These are phyloP conservation scores for Phialocephala subalpina DNA, from an alignment of 2,329 filamentous ascomycete species.

Conservation along the genomic window DNA sequence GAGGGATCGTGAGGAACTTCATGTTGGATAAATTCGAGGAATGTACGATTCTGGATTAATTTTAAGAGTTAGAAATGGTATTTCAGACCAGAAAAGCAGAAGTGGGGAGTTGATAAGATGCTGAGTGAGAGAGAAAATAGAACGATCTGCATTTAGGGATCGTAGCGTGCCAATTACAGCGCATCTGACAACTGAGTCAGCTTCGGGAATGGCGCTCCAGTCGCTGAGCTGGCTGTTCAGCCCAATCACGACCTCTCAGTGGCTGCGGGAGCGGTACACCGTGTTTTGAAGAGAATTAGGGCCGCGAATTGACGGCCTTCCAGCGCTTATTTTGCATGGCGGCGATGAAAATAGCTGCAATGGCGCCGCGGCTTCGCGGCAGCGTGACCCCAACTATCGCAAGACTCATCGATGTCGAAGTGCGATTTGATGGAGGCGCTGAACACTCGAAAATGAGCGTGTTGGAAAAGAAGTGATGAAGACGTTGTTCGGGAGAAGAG, in stretches of 20 bases:
- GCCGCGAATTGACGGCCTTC: neutral
- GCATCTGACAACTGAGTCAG: neutral
- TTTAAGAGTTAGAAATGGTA: slow-evolving; percentile 1
- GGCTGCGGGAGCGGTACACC: neutral
- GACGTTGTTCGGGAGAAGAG: no score
- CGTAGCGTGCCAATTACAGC: neutral
- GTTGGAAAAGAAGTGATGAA: no score
- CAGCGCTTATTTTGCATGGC: slow-evolving; percentile 4
- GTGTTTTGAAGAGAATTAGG: slow-evolving; percentile 2
- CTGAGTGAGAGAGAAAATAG: slow-evolving; percentile 7
- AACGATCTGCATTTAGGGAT: slow-evolving; percentile 1
- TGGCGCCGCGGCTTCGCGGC: slow-evolving; percentile 5
- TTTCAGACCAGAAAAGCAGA: slow-evolving; percentile 3
- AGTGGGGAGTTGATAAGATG: neutral
- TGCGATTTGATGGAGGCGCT: no score
- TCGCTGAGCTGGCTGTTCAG: neutral
- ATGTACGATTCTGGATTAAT: neutral
- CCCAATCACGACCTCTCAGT: slow-evolving; percentile 1
- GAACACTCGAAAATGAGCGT: no score
- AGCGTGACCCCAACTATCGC: neutral
- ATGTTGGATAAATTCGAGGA: neutral
- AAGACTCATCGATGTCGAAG: neutral
- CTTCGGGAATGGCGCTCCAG: neutral
- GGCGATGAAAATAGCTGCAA: neutral
- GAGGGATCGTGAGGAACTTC: neutral